A percentile compares a stretch with the other conserved stretches of the same genome.
Evolutionary conservation across 352 stramenopile genomes (phyloP).

Genomic region (Vaucheria bursata): DNA sequence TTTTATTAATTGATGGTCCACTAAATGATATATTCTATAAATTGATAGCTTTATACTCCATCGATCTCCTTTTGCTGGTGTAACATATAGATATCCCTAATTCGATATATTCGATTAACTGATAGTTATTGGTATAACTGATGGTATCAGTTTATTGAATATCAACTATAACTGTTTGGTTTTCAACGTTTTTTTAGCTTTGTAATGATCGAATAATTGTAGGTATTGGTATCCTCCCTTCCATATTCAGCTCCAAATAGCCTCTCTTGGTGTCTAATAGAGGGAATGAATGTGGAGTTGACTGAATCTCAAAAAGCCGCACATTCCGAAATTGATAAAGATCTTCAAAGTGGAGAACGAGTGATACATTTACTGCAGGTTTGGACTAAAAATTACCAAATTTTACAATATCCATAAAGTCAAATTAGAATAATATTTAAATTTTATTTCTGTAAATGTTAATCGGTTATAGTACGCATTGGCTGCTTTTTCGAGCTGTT

Average conservation of each 20-base stretch:
- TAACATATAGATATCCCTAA: not conserved
- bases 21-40: too few relatives aligned
- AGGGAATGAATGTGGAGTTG: constrained; percentile 29
- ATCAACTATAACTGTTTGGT: not conserved
- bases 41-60: too few relatives aligned
- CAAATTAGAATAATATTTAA: not conserved
- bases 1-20: too few relatives aligned
- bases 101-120: not conserved
- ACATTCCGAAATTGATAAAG: constrained; percentile 27
- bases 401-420: not conserved
- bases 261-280: constrained; percentile 14
- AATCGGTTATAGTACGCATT: too few relatives aligned
- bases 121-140: too few relatives aligned
- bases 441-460: too few relatives aligned
- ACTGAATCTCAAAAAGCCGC: constrained; percentile 32
- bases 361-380: constrained; percentile 5
- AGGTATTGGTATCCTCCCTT: not conserved
- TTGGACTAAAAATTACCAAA: constrained; percentile 7
- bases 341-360: constrained; percentile 27
- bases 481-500: too few relatives aligned
- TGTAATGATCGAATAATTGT: not conserved
- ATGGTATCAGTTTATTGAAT: too few relatives aligned
- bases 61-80: too few relatives aligned
- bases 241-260: not conserved
- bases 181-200: too few relatives aligned